Percentiles rank a stretch among this genome's conserved stretches.
Evolutionary conservation across 805 yeast species (phyloP).

Genomic region (Starmerella davenportii): DNA sequence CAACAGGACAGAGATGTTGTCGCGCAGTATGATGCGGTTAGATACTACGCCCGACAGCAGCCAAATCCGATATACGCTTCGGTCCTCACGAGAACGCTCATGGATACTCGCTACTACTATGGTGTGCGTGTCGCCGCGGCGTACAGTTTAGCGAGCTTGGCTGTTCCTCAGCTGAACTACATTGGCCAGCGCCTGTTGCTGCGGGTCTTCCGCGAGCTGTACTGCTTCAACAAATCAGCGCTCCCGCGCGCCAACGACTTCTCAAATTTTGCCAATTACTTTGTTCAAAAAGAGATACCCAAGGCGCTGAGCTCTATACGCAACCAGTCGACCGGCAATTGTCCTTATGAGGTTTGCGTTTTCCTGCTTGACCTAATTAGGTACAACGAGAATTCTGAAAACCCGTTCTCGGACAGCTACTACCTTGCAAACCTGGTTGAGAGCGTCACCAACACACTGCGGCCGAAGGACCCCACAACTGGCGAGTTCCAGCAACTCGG

Average conservation of each 20-base stretch:
- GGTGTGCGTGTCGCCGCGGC: conserved; percentile 86
- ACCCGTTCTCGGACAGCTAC: conserved; percentile 53
- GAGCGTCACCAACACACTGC: conserved; percentile 31
- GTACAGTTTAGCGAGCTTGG: conserved; percentile 48
- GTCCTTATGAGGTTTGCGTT: conserved; percentile 41
- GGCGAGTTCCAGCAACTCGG: conserved; percentile 7
- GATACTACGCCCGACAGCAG: conserved; percentile 50
- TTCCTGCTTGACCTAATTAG: conserved; percentile 54
- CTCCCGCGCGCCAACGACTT: conserved; percentile 75
- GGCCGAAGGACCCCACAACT: conserved; percentile 10
- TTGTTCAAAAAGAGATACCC: conserved; percentile 54
- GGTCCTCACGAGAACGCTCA: conserved; percentile 53
- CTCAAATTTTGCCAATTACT: conserved; percentile 46
- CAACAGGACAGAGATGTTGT: conserved; percentile 92
- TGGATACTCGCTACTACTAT: conserved; percentile 73
- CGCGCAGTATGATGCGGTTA: conserved; percentile 75
- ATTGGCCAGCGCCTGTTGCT: conserved; percentile 59
- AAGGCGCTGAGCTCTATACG: conserved; percentile 40
- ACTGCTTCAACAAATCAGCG: conserved; percentile 45
- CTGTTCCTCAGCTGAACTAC: conserved; percentile 42
- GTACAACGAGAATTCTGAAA: conserved; percentile 72
- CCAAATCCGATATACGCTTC: conserved; percentile 57
- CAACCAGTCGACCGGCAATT: conserved; percentile 38
- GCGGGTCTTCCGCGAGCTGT: conserved; percentile 47
- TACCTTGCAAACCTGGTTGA: conserved; percentile 44